These are phyloP conservation scores for Aurantiochytrium sp. DNA, from an alignment of 108 stramenopile species.

Conservation along the genomic window DNA sequence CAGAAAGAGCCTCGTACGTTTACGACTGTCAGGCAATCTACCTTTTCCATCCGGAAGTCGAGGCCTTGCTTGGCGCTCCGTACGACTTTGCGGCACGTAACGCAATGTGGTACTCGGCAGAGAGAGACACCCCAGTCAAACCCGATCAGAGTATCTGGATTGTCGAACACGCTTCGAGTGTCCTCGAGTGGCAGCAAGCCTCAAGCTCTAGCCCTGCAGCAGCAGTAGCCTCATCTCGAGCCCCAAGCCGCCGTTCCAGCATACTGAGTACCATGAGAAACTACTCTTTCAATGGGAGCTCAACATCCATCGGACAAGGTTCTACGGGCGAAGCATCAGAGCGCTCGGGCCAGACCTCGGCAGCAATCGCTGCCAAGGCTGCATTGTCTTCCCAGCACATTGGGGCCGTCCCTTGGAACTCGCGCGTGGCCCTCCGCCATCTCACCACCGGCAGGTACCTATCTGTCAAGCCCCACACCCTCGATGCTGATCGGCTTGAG, in stretches of 20 bases:
- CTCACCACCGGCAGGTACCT: not conserved
- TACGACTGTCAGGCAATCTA: conserved; percentile 16
- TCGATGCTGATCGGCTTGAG: not conserved
- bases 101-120: not conserved
- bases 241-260: not conserved
- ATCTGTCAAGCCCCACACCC: not conserved
- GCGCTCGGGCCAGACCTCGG: not conserved
- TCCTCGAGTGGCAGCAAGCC: not conserved
- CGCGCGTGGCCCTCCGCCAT: not conserved
- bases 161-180: not conserved
- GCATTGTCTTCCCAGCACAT: not conserved
- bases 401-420: not conserved
- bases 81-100: not conserved
- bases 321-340: not conserved
- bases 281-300: not conserved
- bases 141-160: conserved; percentile 2
- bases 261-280: not conserved
- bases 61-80: not conserved
- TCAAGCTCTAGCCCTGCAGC: not conserved
- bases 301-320: not conserved
- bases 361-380: not conserved
- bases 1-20: not conserved
- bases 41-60: not conserved
- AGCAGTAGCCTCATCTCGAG: not conserved
- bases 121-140: not conserved